Conservation (phyloP, 176 grass and related monocot species). For the Ensete glaucum region DNA sequence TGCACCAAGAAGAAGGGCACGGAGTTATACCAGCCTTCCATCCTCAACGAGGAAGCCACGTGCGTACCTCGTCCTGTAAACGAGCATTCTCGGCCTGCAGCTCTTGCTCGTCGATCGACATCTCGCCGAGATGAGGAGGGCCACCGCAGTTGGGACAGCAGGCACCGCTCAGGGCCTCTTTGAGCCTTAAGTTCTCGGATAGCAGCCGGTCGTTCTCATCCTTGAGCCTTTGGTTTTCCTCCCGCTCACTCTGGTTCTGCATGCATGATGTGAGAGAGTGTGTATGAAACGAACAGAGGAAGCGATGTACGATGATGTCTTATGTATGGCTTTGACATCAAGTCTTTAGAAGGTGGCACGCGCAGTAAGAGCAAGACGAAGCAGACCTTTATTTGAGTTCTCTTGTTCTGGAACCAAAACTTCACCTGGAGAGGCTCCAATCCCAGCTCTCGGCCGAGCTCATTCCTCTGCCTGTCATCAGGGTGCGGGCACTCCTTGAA, state of each 20-base stretch:
- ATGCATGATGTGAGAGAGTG: not conserved
- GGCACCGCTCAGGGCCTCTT: not conserved
- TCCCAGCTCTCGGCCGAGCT: slow-evolving; percentile 4
- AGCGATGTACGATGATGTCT: not conserved
- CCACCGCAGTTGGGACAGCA: slow-evolving; percentile 27
- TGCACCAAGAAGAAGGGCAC: no score
- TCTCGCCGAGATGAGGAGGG: not conserved
- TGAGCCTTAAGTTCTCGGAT: slow-evolving; percentile 35
- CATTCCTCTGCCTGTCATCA: slow-evolving; percentile 25
- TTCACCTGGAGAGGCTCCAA: slow-evolving; percentile 22
- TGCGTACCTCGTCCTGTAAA: slow-evolving; percentile 35
- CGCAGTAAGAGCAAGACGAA: no score
- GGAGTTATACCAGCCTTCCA: not conserved
- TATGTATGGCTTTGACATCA: not conserved
- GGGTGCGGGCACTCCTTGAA: slow-evolving; percentile 25
- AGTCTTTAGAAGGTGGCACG: no score
- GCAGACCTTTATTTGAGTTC: slow-evolving; percentile 26
- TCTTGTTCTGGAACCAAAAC: slow-evolving; percentile 36
- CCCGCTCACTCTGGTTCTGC: slow-evolving; percentile 32
- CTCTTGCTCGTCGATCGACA: slow-evolving; percentile 21
- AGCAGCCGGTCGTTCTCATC: slow-evolving; percentile 41
- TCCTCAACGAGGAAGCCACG: not conserved
- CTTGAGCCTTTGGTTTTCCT: slow-evolving; percentile 46
- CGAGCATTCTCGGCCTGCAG: slow-evolving; percentile 24
- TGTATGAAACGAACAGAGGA: not conserved